phyloP scores from a whole-genome alignment of 805 yeast genomes.

The Lipomyces yamanashiensis region DNA sequence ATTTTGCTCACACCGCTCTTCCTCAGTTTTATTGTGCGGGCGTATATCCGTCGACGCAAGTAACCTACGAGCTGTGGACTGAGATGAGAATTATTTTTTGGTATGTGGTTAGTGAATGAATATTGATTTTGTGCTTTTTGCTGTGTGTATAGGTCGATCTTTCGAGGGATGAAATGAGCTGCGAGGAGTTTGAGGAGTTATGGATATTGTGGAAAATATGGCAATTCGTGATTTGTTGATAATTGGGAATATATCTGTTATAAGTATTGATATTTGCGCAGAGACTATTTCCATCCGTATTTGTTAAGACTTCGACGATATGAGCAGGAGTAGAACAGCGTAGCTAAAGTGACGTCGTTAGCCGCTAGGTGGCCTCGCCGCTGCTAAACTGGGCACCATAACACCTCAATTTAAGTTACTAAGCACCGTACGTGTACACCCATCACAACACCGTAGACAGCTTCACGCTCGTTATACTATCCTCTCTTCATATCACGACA shows the following conservation, averaged over 20 bases:
- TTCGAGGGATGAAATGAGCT: not conserved
- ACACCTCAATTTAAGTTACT: not conserved
- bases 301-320: no score
- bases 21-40: not conserved
- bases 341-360: not conserved
- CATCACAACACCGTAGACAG: not conserved
- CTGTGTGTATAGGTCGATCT: not conserved
- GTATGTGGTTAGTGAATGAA: no score
- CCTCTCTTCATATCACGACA: not conserved
- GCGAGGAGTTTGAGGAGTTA: not conserved
- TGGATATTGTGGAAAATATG: not conserved
- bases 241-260: no score
- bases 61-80: not conserved
- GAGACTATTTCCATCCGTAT: not conserved
- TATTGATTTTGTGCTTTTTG: not conserved
- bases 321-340: no score
- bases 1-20: not conserved
- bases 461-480: not conserved
- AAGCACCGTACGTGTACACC: not conserved
- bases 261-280: no score
- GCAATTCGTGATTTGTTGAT: no score
- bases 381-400: not conserved
- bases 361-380: not conserved
- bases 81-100: no score
- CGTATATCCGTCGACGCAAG: constrained; percentile 1